Evolutionary conservation across 306 rosid genomes (phyloP), one percentile per base, ranked within the genome.

Genomic region (Sicyos baderoa): DNA sequence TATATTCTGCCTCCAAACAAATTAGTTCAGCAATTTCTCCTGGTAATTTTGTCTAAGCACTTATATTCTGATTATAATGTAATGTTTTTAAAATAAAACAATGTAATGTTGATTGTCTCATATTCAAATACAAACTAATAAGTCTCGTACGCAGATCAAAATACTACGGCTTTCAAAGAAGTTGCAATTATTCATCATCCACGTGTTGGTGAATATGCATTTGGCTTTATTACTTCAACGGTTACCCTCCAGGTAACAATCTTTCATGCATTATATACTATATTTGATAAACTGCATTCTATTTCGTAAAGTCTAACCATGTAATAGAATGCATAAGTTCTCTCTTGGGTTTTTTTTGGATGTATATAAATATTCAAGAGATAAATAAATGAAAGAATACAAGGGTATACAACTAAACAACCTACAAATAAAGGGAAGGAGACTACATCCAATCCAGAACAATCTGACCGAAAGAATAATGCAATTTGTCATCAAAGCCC

Each of bases 141-240:
- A 18, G n/a, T 23, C 23, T 72, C 78, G 57, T 70, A 69, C 72
- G 75, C 88, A 90, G 96, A 90, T 82, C 96, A 90, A 83, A 90
- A 87, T 63, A 87, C 96, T 49, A 90, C 89, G 9, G 96, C 96
- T 65, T 90, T 90, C 61, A 90, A 90, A 81, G 96, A 90, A 79
- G 96, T 90, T 19, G 96, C 96, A 71, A 90, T 90, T 79, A 90
- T 90, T 66, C 86, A 86, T 69, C 96, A 90, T 51, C 96, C 93
- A 0, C 89, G 96, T 9, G 85, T 88, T 67, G 97, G 97, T 59
- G 96, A 91, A 86, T 91, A 91, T 87, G 96, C 96, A n/a, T n/a
- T n/a, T n/a, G n/a, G n/a, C n/a, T n/a, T n/a, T n/a, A n/a, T n/a
- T n/a, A n/a, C n/a, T n/a, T 91, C 97, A 56, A 86, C 91, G n/a